Evolutionary conservation across 345 rosid species (phyloP).

Genomic region (Boechera stricta): DNA sequence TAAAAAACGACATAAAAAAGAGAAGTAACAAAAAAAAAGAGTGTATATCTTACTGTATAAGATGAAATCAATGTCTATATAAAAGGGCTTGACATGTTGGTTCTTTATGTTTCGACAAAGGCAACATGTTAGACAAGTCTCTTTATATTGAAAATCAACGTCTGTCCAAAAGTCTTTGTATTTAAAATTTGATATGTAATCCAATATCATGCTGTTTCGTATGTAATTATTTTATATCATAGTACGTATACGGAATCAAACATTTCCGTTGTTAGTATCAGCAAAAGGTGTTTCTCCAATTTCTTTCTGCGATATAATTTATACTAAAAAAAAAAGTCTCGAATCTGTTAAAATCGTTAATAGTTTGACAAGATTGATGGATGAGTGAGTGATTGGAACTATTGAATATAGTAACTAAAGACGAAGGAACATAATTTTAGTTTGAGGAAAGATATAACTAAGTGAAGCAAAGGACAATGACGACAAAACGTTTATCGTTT

Average conservation of each 20-base stretch:
- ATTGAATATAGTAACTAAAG: too few species aligned
- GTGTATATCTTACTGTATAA: not conserved
- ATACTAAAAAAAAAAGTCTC: too few species aligned
- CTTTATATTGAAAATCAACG: not conserved
- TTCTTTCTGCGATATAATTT: too few species aligned
- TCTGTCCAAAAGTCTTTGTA: slow-evolving; percentile 25
- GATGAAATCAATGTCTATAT: slow-evolving; percentile 7
- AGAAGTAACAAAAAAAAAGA: not conserved
- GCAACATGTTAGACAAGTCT: slow-evolving; percentile 24
- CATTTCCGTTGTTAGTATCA: not conserved
- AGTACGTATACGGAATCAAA: not conserved
- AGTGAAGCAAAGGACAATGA: not conserved
- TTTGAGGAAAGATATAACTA: not conserved
- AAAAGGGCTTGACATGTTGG: slow-evolving; percentile 25
- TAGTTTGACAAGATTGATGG: too few species aligned
- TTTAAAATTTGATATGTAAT: slow-evolving; percentile 12
- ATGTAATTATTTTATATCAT: not conserved
- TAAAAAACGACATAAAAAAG: not conserved
- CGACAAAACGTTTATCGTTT: too few species aligned
- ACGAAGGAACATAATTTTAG: too few species aligned
- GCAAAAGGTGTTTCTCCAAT: not conserved
- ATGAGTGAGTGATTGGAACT: too few species aligned
- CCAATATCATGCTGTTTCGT: not conserved
- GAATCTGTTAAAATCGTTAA: too few species aligned
- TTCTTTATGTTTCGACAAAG: slow-evolving; percentile 29